phyloP scores from a whole-genome alignment of 192 early-diverging fungal genomes.

The Rhizophagus prolifer region DNA sequence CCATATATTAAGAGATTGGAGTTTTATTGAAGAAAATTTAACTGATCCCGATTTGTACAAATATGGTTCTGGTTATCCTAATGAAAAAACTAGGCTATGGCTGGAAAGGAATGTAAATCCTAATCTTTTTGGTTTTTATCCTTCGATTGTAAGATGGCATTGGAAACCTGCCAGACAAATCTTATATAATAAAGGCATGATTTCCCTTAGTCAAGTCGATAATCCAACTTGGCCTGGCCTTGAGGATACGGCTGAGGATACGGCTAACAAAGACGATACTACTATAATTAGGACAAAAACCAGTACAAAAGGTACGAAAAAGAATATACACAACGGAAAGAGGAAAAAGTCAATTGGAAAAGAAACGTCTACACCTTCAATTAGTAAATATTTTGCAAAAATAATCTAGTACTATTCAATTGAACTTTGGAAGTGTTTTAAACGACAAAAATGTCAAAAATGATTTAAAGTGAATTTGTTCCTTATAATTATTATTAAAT shows the following conservation, averaged over 20 bases:
- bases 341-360: neutral
- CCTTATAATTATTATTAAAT: no score
- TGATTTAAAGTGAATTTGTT: neutral
- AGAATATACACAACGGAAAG: neutral
- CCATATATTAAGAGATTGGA: slow-evolving; percentile 62
- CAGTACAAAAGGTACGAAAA: neutral
- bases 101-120: neutral
- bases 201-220: neutral
- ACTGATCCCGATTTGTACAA: slow-evolving; percentile 44
- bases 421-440: neutral
- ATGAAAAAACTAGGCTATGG: neutral
- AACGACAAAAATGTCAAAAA: no score
- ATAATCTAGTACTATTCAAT: neutral
- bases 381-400: neutral
- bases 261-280: no score
- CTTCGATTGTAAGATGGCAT: neutral
- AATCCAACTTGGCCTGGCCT: neutral
- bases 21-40: slow-evolving; percentile 59
- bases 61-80: slow-evolving; percentile 92
- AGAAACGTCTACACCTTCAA: neutral
- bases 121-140: neutral
- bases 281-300: neutral
- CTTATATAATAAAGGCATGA: neutral
- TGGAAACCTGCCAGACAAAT: neutral
- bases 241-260: neutral